phyloP scores from a whole-genome alignment of 1,139 yeast genomes.

The Protomyces macrosporus region DNA sequence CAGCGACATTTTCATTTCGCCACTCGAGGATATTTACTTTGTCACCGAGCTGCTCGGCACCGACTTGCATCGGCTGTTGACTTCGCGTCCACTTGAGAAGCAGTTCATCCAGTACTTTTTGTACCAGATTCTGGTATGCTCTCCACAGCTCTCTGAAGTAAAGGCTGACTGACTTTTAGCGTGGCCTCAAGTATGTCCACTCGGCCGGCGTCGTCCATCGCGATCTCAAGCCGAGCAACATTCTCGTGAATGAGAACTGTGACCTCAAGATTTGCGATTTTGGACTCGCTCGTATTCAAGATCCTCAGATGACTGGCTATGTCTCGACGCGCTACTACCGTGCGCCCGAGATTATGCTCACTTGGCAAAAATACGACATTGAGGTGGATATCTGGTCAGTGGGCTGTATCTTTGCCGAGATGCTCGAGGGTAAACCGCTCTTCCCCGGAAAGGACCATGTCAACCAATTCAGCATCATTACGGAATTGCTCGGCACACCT shows the following conservation, averaged over 20 bases:
- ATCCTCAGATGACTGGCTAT: slow-evolving; percentile 98
- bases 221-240: slow-evolving; percentile 88
- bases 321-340: slow-evolving; percentile 94
- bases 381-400: slow-evolving; percentile 99
- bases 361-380: slow-evolving; percentile 99
- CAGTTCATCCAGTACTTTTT: slow-evolving; percentile 95
- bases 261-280: slow-evolving; percentile 88
- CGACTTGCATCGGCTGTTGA: slow-evolving; percentile 82
- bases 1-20: slow-evolving; percentile 90
- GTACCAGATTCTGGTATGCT: slow-evolving; percentile 66
- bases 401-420: slow-evolving; percentile 97
- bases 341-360: slow-evolving; percentile 98
- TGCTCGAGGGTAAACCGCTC: slow-evolving; percentile 97
- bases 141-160: neutral
- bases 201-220: slow-evolving; percentile 96
- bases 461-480: slow-evolving; percentile 92
- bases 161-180: slow-evolving; percentile 29
- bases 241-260: slow-evolving; percentile 88
- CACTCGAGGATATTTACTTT: slow-evolving; percentile 92
- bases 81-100: slow-evolving; percentile 88
- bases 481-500: slow-evolving; percentile 93
- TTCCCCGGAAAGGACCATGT: slow-evolving; percentile 99
- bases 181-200: slow-evolving; percentile 93
- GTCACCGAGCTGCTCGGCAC: slow-evolving; percentile 97
- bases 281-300: slow-evolving; percentile 94